Percentiles rank a stretch among this genome's conserved stretches.
phyloP scores from a whole-genome alignment of 129 eudicot species.

The Chrysanthemum seticuspe region DNA sequence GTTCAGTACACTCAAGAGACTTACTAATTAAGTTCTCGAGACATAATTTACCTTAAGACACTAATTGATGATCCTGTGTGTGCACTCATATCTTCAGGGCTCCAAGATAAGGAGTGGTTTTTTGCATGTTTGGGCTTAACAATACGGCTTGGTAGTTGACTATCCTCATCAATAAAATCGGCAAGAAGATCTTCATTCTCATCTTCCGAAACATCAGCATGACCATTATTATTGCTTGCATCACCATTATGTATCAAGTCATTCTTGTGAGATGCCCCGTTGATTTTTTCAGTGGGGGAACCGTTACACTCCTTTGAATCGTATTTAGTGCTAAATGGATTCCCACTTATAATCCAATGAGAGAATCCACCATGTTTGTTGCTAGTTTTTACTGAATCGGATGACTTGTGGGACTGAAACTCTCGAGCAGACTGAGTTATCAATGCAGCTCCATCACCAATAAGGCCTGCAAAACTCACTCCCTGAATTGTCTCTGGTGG shows the following conservation, averaged over 20 bases:
- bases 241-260: conserved; percentile 36
- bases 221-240: conserved; percentile 58
- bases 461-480: conserved; percentile 87
- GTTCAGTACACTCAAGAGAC: conserved; percentile 25
- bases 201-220: conserved; percentile 52
- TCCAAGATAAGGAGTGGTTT: conserved; percentile 47
- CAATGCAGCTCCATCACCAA: conserved; percentile 94
- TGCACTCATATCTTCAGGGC: conserved; percentile 50
- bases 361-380: conserved; percentile 73
- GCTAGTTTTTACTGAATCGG: conserved; percentile 41
- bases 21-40: conserved; percentile 7
- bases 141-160: conserved; percentile 94
- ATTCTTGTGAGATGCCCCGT: conserved; percentile 28
- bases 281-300: conserved; percentile 36
- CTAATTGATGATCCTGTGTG: conserved; percentile 96
- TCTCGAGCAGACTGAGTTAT: conserved; percentile 47
- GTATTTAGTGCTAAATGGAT: conserved; percentile 56
- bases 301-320: conserved; percentile 42
- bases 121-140: conserved; percentile 55
- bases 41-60: conserved; percentile 66
- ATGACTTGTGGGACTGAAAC: conserved; percentile 34
- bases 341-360: conserved; percentile 64
- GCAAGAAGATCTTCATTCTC: conserved; percentile 99
- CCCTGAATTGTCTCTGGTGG: conserved; percentile 73
- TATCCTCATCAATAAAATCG: conserved; percentile 98